Base-by-base conservation (phyloP, 441 rosid genomes). In the Heliophila coronopifolia region DNA sequence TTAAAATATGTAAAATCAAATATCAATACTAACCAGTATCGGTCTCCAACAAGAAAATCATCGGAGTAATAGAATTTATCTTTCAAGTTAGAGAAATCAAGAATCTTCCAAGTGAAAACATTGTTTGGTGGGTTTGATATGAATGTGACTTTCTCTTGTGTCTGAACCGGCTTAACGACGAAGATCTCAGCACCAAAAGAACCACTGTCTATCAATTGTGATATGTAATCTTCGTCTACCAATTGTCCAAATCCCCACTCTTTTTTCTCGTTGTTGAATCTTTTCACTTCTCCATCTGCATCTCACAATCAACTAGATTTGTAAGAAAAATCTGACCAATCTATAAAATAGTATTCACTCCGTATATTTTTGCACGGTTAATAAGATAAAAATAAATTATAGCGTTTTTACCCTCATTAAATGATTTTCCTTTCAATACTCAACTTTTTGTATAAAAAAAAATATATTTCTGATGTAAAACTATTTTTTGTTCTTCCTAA, bases 11-110 rank as follows among this genome's bases (percentile, higher is more conserved):
- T n/a, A n/a, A n/a, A n/a, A n/a, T n/a, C n/a, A n/a, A n/a, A n/a
- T n/a, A n/a, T n/a, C n/a, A n/a, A n/a, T n/a, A 44, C 69, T 32
- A 50, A 65, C 70, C 69, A 65, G 25, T 65, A 65, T 44, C 65
- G 42, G 49, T 51, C 59, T 31, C 41, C 70, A 14, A 58, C 70
- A 5, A 58, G 65, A 18, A 65, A 65, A 7, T 24, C 55, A 2
- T 32, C 70, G 6, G 70, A 58, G 25, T 45, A 65, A 5, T 58
- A 65, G 15, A 24, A 51, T 25, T 13, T 65, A 19, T 65, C 60
- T 58, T 65, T 65, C 54, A 65, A 51, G 0, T 0, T 23, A 1
- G 70, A 65, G 60, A 65, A 65, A 38, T 0, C 55, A 45, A 32
- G 44, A 1, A 65, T 24, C 44, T 44, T 58, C 70, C 65, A 65